phyloP scores from a whole-genome alignment of 805 yeast species.

The Ogataea thermomethanolica region DNA sequence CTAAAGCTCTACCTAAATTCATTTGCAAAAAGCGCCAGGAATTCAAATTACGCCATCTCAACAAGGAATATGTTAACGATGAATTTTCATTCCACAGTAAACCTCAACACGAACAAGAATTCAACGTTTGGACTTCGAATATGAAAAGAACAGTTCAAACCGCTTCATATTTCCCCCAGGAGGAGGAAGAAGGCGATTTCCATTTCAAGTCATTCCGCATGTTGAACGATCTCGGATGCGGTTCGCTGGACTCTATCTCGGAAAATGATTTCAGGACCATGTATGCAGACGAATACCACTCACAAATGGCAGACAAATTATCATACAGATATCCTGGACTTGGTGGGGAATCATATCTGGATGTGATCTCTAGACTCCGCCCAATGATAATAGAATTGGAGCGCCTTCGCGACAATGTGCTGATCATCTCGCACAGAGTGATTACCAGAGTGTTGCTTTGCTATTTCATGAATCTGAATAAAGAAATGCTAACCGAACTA shows the following conservation, averaged over 20 bases:
- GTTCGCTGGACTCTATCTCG: slow-evolving; percentile 31
- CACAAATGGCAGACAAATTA: slow-evolving; percentile 30
- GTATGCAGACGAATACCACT: slow-evolving; percentile 28
- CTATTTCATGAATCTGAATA: slow-evolving; percentile 36
- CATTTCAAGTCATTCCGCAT: slow-evolving; percentile 32
- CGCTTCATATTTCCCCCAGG: slow-evolving; percentile 29
- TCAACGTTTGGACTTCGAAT: slow-evolving; percentile 36
- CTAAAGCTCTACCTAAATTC: slow-evolving; percentile 35
- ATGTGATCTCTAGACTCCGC: slow-evolving; percentile 33
- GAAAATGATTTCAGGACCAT: slow-evolving; percentile 29
- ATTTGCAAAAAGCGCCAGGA: slow-evolving; percentile 34
- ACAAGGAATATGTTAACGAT: slow-evolving; percentile 33
- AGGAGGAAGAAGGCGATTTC: slow-evolving; percentile 24
- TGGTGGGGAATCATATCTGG: slow-evolving; percentile 38
- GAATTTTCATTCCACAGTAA: slow-evolving; percentile 21
- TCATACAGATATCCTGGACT: slow-evolving; percentile 35
- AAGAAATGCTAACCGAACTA: slow-evolving; percentile 36
- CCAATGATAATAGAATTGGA: slow-evolving; percentile 37
- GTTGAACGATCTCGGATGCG: slow-evolving; percentile 36
- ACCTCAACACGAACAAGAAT: slow-evolving; percentile 25
- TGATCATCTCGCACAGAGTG: slow-evolving; percentile 35
- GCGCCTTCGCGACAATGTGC: slow-evolving; percentile 34
- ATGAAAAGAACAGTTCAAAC: slow-evolving; percentile 33
- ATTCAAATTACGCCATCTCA: slow-evolving; percentile 32
- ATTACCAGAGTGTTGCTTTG: slow-evolving; percentile 35